Base-by-base conservation (phyloP, 1,139 yeast species). In the Nematodospora anomalae region DNA sequence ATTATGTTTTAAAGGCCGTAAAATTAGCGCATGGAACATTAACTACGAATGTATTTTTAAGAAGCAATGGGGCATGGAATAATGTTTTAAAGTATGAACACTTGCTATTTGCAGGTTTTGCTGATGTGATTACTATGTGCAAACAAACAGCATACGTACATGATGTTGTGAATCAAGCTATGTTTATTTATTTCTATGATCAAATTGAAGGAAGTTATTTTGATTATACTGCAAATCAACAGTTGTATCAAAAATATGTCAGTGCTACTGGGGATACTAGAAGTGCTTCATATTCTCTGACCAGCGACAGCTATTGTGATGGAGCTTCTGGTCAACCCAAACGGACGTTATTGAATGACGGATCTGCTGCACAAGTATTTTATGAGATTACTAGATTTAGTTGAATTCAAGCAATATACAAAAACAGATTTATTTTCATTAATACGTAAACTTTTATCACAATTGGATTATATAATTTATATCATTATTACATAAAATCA, bases 61-160 rank as follows among this genome's bases (percentile, higher is more conserved):
- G 62, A 3, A 46, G 51, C 28, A 29, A 44, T 13, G 63, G 63
- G 5, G 55, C 55, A 3, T 58, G 62, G 62, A 60, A 59, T 36
- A 58, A 60, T 37, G 43, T 37, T 4, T 45, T 58, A 26, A 44
- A 49, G 30, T 59, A 60, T 35, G 42, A 50, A 4, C 62, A 60
- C 43, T 45, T 60, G 14, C 39, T 60, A 25, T 58, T 47, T 35
- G 50, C 43, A 16, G 65, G 65, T 3, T 50, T 55, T 34, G 51
- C 50, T 10, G 64, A 59, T 38, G 43, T 57, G 16, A 33, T 49
- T 9, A 35, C 41, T 10, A 44, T 45, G 5, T 45, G 46, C 26
- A 36, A 40, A 11, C 37, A 38, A 15, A 15, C 32, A 13, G 28
- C 26, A 20, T 52, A 47, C 36, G 44, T 34, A 16, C 8, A 32